Evolutionary conservation across 805 yeast genomes (phyloP).

Genomic region (Saccharomycopsis lassenensis): DNA sequence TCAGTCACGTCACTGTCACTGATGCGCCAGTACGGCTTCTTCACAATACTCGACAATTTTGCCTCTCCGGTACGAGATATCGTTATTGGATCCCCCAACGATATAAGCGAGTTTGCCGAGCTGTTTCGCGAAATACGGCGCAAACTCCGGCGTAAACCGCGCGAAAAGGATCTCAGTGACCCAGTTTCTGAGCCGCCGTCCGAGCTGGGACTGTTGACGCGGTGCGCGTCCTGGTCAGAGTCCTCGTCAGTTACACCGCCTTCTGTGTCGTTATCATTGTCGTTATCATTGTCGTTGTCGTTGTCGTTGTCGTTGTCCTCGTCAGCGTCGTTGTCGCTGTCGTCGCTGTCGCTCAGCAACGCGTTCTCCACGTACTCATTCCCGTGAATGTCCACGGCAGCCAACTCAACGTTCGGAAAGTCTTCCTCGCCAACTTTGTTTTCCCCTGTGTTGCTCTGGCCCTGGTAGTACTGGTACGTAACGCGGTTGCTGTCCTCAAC

Average conservation of each 20-base stretch:
- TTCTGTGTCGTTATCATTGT: not conserved
- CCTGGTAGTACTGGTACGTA: conserved; percentile 3
- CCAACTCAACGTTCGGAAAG: not conserved
- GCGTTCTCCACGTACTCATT: conserved; percentile 3
- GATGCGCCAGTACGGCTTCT: conserved; percentile 72
- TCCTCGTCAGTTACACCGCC: too few species aligned
- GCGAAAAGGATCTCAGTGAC: too few species aligned
- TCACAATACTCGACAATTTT: conserved; percentile 43
- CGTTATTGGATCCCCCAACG: too few species aligned
- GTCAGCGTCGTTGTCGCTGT: too few species aligned
- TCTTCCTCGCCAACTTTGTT: conserved; percentile 5
- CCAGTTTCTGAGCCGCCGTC: too few species aligned
- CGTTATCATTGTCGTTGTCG: not conserved
- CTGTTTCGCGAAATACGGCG: too few species aligned
- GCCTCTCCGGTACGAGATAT: conserved; percentile 37
- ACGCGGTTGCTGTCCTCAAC: conserved; percentile 1
- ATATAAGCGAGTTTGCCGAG: too few species aligned
- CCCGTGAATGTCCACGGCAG: conserved; percentile 15
- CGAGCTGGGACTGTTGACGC: too few species aligned
- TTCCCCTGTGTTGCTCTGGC: not conserved
- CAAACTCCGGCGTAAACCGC: too few species aligned
- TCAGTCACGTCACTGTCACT: conserved; percentile 70
- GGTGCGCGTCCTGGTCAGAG: too few species aligned
- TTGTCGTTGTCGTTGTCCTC: conserved; percentile 15
- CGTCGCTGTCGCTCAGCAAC: conserved; percentile 3